Base-by-base conservation (phyloP, 495 filamentous ascomycete species). In the Podospora appendiculata region DNA sequence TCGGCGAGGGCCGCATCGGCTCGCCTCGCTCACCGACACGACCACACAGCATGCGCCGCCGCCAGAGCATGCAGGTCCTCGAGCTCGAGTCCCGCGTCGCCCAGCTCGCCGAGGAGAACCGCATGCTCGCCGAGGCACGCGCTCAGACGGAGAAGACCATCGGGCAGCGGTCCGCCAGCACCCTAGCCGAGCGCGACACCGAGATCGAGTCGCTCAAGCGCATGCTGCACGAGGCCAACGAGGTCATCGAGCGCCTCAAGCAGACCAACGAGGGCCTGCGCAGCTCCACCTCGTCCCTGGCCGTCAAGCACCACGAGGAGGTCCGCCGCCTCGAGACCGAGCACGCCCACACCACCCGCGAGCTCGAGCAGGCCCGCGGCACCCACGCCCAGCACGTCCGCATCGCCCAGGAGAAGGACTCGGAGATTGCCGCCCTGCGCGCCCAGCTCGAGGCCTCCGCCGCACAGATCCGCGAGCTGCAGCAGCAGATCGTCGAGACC, bases 61-160 rank as follows among this genome's bases (percentile, higher is more conserved):
- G 90, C 55, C 93, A 93, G 69, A 96, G 90, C 76, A 88, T 96
- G 85, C 93, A 96, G 71, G 83, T 97, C 47, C 78, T 94, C 43
- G 90, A 97, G 51, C 80, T 97, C 62, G 78, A 81, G 61, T 63
- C 76, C 34, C 79, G 77, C 61, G 77, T 95, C 57, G 89, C 94
- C 55, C 86, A 89, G 64, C 72, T 95, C 45, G 73, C 84, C 40
- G 81, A 87, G 0, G 90, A 95, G 60, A 96, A 95, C 58, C 82
- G 85, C 50, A 67, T 81, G 38, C 80, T 95, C 14, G 74, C 81
- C 59, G 85, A 88, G 25, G 86, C 85, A 41, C 87, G 82, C 59
- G 68, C 79, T 52, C 77, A 82, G 41, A 83, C 83, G 33, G 89
- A 94, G 69, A 55, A 65, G 41, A 61, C 62, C 45, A 10, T 70